Evolutionary conservation across 2,329 filamentous ascomycete genomes (phyloP), one percentile per base, ranked within the genome.

Genomic region (Bipolaris bicolor): DNA sequence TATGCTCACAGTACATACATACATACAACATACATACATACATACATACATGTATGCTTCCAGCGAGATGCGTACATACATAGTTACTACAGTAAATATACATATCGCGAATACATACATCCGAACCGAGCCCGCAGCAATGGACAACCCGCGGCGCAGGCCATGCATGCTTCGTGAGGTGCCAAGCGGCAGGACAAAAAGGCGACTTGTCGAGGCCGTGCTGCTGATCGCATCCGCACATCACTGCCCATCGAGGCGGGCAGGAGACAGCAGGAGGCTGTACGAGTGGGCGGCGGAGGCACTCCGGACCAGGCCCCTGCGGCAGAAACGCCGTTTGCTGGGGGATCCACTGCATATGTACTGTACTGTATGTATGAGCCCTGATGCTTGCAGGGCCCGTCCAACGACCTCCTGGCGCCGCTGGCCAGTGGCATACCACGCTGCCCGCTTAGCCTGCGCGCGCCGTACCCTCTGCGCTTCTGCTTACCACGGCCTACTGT

Each of bases 381-480:
- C 54, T 65, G 60, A 59, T 63, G 65, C 64, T 60, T 54, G 53
- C 37, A 22, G 44, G 37, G 49, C 59, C 58, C 58, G 52, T 54
- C 58, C 51, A 61, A 61, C 51, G 55, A 58, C 49, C 26, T 53
- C 26, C 26, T 45, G 43, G 49, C 58, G 60, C 60, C 59, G 60
- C 63, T 56, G 60, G 64, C 60, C 61, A 67, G 51, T 62, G 63
- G 62, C 64, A 70, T 69, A 64, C 64, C 65, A 66, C 62, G 61
- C 62, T 64, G 52, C 48, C 50, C 41, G 29, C 37, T 44, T 54
- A 62, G 57, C 43, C 50, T 56, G 50, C 68, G 65, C 69, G 68
- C 69, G 68, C 61, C 62, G 66, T 67, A 65, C 47, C 45, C 60
- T 53, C 64, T 59, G 62, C 65, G 64, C 64, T 71, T 69, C 67